These are phyloP conservation scores for Cenchrus purpureus DNA, from an alignment of 176 grass and related monocot genomes.

Conservation along the genomic window DNA sequence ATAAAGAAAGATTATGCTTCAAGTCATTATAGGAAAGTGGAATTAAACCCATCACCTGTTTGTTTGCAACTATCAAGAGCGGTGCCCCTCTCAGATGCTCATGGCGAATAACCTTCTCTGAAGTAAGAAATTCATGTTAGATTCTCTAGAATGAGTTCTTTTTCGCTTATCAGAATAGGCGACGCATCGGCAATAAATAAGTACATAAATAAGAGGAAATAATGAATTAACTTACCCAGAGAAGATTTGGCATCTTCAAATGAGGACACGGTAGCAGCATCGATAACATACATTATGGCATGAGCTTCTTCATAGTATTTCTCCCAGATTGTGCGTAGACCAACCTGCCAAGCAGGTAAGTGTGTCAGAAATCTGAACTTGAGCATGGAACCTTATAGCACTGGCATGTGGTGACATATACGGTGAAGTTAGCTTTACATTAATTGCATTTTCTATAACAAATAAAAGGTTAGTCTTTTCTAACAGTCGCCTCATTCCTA, in stretches of 20 bases:
- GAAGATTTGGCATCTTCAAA: conserved; percentile 87
- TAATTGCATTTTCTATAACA: neutral
- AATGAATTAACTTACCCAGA: conserved; percentile 50
- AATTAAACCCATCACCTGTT: conserved; percentile 64
- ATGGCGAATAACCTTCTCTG: conserved; percentile 91
- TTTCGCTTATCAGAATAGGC: conserved; percentile 21
- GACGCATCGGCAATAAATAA: conserved; percentile 13
- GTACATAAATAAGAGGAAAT: neutral
- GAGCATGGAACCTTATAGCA: conserved; percentile 4
- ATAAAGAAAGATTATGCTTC: neutral
- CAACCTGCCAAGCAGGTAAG: conserved; percentile 47
- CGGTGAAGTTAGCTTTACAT: too few relatives aligned
- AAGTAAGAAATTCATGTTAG: conserved; percentile 42
- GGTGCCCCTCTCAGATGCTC: conserved; percentile 83
- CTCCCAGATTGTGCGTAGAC: conserved; percentile 96
- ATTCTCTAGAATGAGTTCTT: conserved; percentile 10
- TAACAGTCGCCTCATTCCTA: neutral
- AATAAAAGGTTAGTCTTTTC: conserved; percentile 20
- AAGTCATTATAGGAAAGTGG: conserved; percentile 19
- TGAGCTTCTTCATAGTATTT: conserved; percentile 96
- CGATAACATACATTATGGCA: conserved; percentile 94
- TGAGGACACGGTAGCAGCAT: conserved; percentile 67
- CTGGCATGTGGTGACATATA: too few relatives aligned
- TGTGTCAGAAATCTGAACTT: conserved; percentile 26
- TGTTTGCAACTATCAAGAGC: conserved; percentile 82